Conservation (phyloP, 192 early-diverging fungal species). For the Mortierella hygrophila region DNA sequence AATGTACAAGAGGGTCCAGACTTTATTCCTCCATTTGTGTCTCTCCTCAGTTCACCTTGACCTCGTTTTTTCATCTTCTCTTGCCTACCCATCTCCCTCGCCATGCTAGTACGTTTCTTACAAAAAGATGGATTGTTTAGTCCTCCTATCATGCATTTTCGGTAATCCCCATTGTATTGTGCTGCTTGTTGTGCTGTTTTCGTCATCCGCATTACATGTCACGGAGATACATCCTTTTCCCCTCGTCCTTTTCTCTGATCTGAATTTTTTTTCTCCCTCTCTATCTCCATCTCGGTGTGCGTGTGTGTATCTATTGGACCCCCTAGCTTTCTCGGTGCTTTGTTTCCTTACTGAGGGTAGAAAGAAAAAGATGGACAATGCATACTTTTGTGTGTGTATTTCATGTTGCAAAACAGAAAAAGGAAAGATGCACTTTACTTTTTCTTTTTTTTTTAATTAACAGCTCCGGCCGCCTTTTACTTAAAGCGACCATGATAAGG, state of each 20-base stretch:
- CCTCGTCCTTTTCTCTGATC: not conserved
- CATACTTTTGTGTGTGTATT: no score
- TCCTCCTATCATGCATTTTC: not conserved
- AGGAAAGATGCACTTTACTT: no score
- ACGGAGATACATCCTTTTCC: not conserved
- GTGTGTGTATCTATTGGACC: no score
- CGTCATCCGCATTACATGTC: slow-evolving; percentile 6
- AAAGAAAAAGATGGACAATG: no score
- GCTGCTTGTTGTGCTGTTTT: not conserved
- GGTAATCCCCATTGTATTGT: not conserved
- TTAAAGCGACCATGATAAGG: no score
- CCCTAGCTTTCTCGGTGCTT: no score
- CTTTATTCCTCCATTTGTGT: not conserved
- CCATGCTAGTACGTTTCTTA: not conserved
- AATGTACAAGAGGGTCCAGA: not conserved
- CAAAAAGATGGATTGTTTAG: not conserved
- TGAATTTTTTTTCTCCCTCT: not conserved
- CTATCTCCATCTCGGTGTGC: no score
- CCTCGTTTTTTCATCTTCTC: not conserved
- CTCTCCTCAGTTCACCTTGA: not conserved
- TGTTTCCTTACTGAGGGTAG: no score
- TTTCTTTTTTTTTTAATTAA: no score
- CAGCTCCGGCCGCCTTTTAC: no score
- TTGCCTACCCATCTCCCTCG: not conserved
- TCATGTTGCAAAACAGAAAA: no score